Base-by-base conservation (phyloP, 192 early-diverging fungal species). In the Paraglomus occultum region DNA sequence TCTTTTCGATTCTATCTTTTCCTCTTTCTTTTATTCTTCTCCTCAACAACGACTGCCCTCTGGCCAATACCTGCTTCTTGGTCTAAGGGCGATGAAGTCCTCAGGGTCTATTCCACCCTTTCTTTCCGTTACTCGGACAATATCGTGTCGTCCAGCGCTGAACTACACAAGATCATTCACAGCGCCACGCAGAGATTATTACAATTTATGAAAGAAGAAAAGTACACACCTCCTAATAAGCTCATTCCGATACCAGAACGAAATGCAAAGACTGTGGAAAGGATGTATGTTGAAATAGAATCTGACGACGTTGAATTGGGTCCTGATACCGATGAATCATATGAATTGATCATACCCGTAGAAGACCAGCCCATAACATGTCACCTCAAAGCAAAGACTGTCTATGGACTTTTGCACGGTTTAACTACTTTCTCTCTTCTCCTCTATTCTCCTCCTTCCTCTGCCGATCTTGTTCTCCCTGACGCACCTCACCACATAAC, bases 241-340 rank as follows among this genome's bases (percentile, higher is more conserved):
- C 18, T 58, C 23, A 48, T 58, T 45, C n/a, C 18, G 22, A n/a
- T 44, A n/a, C 20, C 67, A 5, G 18, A 46, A 6, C 6, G 47
- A 11, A 49, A 18, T 49, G 49, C 20, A 38, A 23, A 63, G 2
- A 67, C 83, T 20, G 14, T 75, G 40, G 65, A 71, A 8, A 74
- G 83, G 5, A 47, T 71, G 1, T 49, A 81, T 31, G 78, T 73
- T 23, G 80, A 87, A 8, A 75, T 66, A 18, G 62, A 55, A 60
- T 49, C 54, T 38, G 67, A 69, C 9, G 73, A 79, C 63, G 79
- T 65, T 49, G 73, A 77, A 6, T 79, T 87, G 11, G 58, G 63
- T 38, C 63, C 87, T 23, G 82, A 79, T 46, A 84, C 78, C 1
- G 83, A 89, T 71, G 88, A 89, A 76, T 86, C 84, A 23, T 89